phyloP scores from a whole-genome alignment of 169 alveolate genomes.

The Plasmodium yoelii region DNA sequence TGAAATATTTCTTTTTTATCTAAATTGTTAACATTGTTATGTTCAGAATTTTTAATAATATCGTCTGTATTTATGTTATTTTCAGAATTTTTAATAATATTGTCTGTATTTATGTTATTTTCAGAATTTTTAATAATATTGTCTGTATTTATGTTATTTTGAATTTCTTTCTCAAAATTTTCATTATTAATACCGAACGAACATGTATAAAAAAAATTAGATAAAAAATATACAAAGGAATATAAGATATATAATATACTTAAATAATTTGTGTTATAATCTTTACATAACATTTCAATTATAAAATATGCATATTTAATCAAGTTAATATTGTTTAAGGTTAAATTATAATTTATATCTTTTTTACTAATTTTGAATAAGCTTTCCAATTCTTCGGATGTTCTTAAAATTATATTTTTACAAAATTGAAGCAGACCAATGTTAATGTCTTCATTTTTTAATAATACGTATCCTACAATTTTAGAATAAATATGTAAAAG shows the following conservation, averaged over 20 bases:
- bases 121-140: too few relatives aligned
- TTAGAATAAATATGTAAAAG: constrained; percentile 16
- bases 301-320: constrained; percentile 38
- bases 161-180: not conserved
- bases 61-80: too few relatives aligned
- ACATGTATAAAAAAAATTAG: constrained; percentile 40
- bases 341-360: not conserved
- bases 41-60: too few relatives aligned
- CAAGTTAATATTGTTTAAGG: constrained; percentile 2
- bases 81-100: too few relatives aligned
- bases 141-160: too few relatives aligned
- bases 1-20: not conserved
- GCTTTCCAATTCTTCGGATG: not conserved
- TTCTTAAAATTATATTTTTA: constrained; percentile 2
- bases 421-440: not conserved
- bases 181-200: not conserved
- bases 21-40: too few relatives aligned
- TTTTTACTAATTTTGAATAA: not conserved
- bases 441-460: constrained; percentile 20
- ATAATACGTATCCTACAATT: constrained; percentile 1
- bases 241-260: constrained; percentile 26
- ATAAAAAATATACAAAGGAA: constrained; percentile 26
- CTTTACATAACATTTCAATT: constrained; percentile 24
- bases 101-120: too few relatives aligned
- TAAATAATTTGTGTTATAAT: constrained; percentile 3